A percentile compares a stretch with the other conserved stretches of the same genome.
Evolutionary conservation across 768 basidiomycete species (phyloP).

Genomic region (Kondoa malvinella): DNA sequence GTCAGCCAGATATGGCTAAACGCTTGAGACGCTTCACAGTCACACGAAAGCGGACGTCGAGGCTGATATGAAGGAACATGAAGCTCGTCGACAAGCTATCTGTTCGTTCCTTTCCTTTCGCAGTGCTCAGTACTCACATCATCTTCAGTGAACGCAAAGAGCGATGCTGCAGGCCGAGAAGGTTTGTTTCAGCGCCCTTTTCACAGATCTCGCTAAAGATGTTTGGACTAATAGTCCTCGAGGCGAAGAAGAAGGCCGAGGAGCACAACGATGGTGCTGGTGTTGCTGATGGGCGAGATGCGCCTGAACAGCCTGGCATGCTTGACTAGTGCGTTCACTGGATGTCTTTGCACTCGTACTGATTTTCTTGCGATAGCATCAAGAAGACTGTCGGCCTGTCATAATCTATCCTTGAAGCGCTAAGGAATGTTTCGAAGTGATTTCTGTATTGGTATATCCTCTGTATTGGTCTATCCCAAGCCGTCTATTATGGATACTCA

Average conservation of each 20-base stretch:
- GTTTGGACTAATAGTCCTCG: not conserved
- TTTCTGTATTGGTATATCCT: too few relatives aligned
- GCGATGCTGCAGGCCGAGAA: not conserved
- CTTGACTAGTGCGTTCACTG: not conserved
- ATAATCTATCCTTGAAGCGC: too few relatives aligned
- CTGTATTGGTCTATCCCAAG: too few relatives aligned
- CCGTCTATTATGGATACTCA: too few relatives aligned
- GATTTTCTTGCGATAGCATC: not conserved
- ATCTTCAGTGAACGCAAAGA: not conserved
- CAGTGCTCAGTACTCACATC: not conserved
- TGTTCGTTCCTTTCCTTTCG: not conserved
- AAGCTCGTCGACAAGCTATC: not conserved
- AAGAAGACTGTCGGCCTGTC: conserved; percentile 3
- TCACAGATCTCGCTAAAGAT: not conserved
- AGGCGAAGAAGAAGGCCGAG: conserved; percentile 10
- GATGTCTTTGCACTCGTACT: not conserved
- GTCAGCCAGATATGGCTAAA: not conserved
- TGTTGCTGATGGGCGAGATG: not conserved
- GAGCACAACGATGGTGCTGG: not conserved
- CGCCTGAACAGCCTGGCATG: not conserved
- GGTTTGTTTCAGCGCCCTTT: not conserved
- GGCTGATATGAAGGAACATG: conserved; percentile 2
- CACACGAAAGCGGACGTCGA: conserved; percentile 4
- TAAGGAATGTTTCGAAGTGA: too few relatives aligned
- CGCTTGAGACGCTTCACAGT: not conserved